Base-by-base conservation (phyloP, 345 rosid genomes). In the Zanthoxylum bungeanum region DNA sequence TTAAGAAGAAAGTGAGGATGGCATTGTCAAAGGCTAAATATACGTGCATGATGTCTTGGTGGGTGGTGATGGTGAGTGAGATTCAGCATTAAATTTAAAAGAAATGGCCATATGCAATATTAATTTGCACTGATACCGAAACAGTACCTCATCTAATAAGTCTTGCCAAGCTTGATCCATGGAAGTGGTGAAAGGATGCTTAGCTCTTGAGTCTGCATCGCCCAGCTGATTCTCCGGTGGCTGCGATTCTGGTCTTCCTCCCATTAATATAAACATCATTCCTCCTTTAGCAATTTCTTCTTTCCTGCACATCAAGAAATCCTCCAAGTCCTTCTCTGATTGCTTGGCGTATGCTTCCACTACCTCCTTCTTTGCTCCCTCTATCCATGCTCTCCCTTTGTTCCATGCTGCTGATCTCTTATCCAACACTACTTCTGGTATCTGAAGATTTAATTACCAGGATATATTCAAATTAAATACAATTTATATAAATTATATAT, bases 91-190 rank as follows among this genome's bases (percentile, higher is more conserved):
- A 5, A 37, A 31, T 31, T 37, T 36, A 21, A 17, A 22, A 16
- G 33, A 55, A 2, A 66, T 60, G 37, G 9, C 34, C 0, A n/a
- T n/a, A n/a, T n/a, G n/a, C n/a, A n/a, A n/a, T n/a, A n/a, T n/a
- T n/a, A n/a, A n/a, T n/a, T n/a, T n/a, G n/a, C n/a, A n/a, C n/a
- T n/a, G n/a, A n/a, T n/a, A n/a, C n/a, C n/a, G n/a, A n/a, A n/a
- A n/a, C 10, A 11, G n/a, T 79, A 84, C 91, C 88, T 87, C 87
- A 58, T 83, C 73, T 68, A 85, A 25, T 21, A 87, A 66, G 75
- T 87, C 91, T 78, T 83, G 86, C 89, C 91, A 87, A 70, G 89
- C 85, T 25, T 83, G 86, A 73, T 87, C 89, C 91, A 87, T 79
- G 71, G 88, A 77, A 46, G 73, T 71, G 12, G 87, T 81, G 73